phyloP scores from a whole-genome alignment of 176 grass and related monocot species.

The Avena eriantha region DNA sequence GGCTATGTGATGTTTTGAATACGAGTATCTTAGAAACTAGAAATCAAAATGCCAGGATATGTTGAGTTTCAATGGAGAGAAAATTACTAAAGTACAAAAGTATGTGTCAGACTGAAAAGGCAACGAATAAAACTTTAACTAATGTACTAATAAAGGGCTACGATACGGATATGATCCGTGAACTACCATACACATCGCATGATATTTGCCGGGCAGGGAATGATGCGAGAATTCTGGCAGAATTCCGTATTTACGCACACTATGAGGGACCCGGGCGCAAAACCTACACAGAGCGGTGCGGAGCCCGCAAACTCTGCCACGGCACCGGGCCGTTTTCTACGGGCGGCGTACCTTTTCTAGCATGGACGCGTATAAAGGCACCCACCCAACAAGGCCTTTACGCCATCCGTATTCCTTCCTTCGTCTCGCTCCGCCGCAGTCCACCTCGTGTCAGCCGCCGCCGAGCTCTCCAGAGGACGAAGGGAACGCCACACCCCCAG shows the following conservation, averaged over 20 bases:
- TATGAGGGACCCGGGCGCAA: not conserved
- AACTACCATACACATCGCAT: not conserved
- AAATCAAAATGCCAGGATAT: not conserved
- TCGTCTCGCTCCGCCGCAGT: slow-evolving; percentile 17
- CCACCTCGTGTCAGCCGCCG: slow-evolving; percentile 17
- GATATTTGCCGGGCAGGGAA: not conserved
- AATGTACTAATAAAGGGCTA: not conserved
- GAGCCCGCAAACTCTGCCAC: not conserved
- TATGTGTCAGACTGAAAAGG: no score
- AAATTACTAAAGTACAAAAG: no score
- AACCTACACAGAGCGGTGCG: not conserved
- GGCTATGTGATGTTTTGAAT: not conserved
- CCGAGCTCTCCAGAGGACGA: not conserved
- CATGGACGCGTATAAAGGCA: slow-evolving; percentile 38
- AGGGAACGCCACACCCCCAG: not conserved
- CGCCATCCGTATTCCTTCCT: slow-evolving; percentile 43
- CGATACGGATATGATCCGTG: not conserved
- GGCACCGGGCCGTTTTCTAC: slow-evolving; percentile 28
- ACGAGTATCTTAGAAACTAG: not conserved
- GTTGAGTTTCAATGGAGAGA: no score
- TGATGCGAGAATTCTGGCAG: not conserved
- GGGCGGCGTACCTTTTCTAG: slow-evolving; percentile 13
- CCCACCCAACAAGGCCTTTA: not conserved
- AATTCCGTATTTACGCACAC: not conserved
- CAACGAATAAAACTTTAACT: not conserved